phyloP scores from a whole-genome alignment of 192 early-diverging fungal species.

The Haplosporangium gracile region DNA sequence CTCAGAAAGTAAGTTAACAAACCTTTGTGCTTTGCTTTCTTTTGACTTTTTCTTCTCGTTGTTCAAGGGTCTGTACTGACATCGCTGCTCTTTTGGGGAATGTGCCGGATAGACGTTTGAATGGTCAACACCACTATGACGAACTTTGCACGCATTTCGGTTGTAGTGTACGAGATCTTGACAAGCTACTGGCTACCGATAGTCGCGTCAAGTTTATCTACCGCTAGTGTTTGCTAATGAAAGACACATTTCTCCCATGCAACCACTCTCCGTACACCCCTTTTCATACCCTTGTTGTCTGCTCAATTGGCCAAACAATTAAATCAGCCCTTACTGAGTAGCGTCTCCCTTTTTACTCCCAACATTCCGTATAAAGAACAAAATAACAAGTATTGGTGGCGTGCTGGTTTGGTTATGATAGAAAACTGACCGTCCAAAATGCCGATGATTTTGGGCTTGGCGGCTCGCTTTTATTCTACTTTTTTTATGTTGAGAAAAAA shows the following conservation, averaged over 20 bases:
- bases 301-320: no score
- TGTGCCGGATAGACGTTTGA: slow-evolving; percentile 48
- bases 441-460: slow-evolving; percentile 13
- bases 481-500: slow-evolving; percentile 16
- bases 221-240: slow-evolving; percentile 29
- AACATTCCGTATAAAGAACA: not conserved
- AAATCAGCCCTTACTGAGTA: no score
- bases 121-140: slow-evolving; percentile 81
- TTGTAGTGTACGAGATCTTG: slow-evolving; percentile 71
- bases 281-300: no score
- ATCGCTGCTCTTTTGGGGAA: not conserved
- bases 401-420: not conserved
- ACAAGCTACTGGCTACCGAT: slow-evolving; percentile 62
- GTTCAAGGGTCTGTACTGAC: not conserved
- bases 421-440: slow-evolving; percentile 18
- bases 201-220: slow-evolving; percentile 66
- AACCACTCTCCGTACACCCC: no score
- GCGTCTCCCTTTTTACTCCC: not conserved
- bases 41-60: not conserved
- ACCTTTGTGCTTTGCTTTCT: not conserved
- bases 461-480: slow-evolving; percentile 38
- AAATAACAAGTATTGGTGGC: not conserved
- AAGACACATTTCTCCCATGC: not conserved
- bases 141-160: slow-evolving; percentile 79
- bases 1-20: slow-evolving; percentile 20